A percentile compares a stretch with the other conserved stretches of the same genome.
These are phyloP conservation scores for Phyllostachys edulis DNA, from an alignment of 176 grass and related monocot genomes.

Conservation along the genomic window DNA sequence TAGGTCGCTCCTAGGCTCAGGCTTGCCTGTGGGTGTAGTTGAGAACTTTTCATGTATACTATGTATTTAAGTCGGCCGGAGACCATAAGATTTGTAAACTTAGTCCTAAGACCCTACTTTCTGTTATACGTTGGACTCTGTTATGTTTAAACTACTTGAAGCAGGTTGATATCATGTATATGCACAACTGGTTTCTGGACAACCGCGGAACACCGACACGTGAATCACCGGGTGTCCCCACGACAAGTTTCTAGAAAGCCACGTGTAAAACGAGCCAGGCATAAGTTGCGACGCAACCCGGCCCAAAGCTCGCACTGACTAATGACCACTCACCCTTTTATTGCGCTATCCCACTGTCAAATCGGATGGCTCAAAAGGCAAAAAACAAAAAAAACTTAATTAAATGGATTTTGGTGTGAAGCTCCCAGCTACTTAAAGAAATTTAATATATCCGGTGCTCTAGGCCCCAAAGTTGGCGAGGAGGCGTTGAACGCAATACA, in stretches of 20 bases:
- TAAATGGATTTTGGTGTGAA: constrained; percentile 6
- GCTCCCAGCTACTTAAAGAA: not conserved
- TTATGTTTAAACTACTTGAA: no score
- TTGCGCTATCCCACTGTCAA: not conserved
- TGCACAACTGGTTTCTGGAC: no score
- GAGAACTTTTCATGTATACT: no score
- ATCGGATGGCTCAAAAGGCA: not conserved
- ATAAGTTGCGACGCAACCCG: not conserved
- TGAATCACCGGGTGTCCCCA: no score
- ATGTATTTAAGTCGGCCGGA: no score
- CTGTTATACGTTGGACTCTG: no score
- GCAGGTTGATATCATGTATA: no score
- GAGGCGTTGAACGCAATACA: constrained; percentile 38
- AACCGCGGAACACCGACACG: no score
- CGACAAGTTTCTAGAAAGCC: not conserved
- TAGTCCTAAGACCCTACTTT: no score
- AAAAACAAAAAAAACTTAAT: not conserved
- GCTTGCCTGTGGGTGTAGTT: no score
- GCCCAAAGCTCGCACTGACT: not conserved
- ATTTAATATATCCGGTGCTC: not conserved
- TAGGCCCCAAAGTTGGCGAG: constrained; percentile 9
- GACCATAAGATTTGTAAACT: no score
- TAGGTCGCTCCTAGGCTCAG: no score
- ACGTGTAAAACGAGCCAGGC: not conserved
- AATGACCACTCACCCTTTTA: not conserved